Evolutionary conservation across 768 basidiomycete genomes (phyloP).

Genomic region (Lyophyllum semitale): DNA sequence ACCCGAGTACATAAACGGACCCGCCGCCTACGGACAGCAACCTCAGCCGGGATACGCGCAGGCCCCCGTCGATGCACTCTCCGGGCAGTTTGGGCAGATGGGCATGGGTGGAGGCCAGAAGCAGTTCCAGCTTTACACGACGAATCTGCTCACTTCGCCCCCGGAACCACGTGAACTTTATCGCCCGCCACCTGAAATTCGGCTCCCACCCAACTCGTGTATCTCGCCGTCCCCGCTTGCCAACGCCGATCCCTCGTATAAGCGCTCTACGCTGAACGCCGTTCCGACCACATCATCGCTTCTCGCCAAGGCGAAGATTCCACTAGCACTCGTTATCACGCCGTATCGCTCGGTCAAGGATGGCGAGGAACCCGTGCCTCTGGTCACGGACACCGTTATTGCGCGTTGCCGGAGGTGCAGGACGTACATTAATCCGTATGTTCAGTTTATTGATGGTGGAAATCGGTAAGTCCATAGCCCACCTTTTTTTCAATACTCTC

Average conservation of each 20-base stretch:
- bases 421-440: constrained; percentile 96
- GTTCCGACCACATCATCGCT: constrained; percentile 89
- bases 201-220: constrained; percentile 82
- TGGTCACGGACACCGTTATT: constrained; percentile 92
- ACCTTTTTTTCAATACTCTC: not conserved
- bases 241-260: constrained; percentile 89
- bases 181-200: constrained; percentile 84
- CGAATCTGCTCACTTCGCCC: constrained; percentile 90
- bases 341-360: constrained; percentile 87
- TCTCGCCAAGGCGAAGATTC: constrained; percentile 87
- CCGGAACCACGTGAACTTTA: constrained; percentile 87
- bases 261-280: constrained; percentile 89
- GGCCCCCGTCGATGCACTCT: constrained; percentile 60
- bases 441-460: constrained; percentile 97
- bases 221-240: constrained; percentile 77
- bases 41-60: constrained; percentile 44
- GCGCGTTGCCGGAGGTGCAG: constrained; percentile 95
- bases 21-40: constrained; percentile 37
- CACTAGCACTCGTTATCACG: constrained; percentile 85
- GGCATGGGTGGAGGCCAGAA: constrained; percentile 71
- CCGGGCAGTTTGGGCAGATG: constrained; percentile 91
- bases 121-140: constrained; percentile 77
- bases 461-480: constrained; percentile 59
- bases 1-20: constrained; percentile 51
- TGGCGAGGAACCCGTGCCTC: constrained; percentile 83